Evolutionary conservation across 176 grass and related monocot species (phyloP).

Genomic region (Cymbopogon citratus): DNA sequence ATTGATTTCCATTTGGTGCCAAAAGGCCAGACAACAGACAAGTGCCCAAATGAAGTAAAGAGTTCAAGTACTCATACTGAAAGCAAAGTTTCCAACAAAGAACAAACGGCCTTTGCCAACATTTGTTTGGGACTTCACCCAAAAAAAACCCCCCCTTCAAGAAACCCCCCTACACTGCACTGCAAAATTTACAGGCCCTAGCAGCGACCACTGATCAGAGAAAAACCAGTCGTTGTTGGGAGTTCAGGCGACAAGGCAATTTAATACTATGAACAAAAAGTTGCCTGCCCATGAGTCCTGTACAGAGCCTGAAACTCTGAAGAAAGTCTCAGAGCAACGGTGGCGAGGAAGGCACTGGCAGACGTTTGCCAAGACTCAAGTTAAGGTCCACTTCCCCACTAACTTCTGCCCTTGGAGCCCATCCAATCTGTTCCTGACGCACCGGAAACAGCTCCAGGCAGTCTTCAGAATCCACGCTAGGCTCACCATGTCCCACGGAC

Average conservation of each 20-base stretch:
- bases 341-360: background rate
- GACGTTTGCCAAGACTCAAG: conserved; percentile 25
- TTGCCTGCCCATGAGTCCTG: background rate
- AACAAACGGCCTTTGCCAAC: background rate
- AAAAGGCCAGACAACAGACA: background rate
- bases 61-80: background rate
- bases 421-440: conserved; percentile 37
- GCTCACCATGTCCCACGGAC: background rate
- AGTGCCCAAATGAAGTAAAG: background rate
- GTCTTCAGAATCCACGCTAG: background rate
- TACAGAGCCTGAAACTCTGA: background rate
- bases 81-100: background rate
- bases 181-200: background rate
- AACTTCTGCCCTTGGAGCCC: background rate
- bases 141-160: background rate
- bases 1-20: background rate
- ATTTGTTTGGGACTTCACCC: background rate
- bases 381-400: conserved; percentile 31
- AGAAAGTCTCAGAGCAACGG: background rate
- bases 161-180: background rate
- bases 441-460: conserved; percentile 61
- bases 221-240: background rate
- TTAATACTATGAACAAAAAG: background rate
- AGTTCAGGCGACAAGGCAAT: background rate
- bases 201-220: background rate